Percentiles rank a stretch among this genome's conserved stretches.
Conservation (phyloP, 1,139 yeast species). For the Suhomyces ambrosiae region DNA sequence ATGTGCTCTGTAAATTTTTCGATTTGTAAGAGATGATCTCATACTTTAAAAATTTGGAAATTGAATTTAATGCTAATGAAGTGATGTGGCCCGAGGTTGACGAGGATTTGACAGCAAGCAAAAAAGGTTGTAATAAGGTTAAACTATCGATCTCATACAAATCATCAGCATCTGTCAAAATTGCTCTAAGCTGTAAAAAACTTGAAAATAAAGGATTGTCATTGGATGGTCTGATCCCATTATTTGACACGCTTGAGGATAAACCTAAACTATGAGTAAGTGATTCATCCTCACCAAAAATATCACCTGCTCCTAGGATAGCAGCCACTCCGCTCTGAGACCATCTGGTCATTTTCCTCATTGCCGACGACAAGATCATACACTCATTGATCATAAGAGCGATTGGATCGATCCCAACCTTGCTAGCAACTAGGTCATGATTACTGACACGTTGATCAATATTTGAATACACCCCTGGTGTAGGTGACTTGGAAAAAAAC, state of each 20-base stretch:
- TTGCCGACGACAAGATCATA: slow-evolving; percentile 80
- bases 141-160: slow-evolving; percentile 66
- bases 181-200: slow-evolving; percentile 75
- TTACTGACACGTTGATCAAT: no score
- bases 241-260: slow-evolving; percentile 21
- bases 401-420: slow-evolving; percentile 67
- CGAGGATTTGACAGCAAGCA: slow-evolving; percentile 82
- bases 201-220: slow-evolving; percentile 76
- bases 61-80: slow-evolving; percentile 73
- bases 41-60: slow-evolving; percentile 70
- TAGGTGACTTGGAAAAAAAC: slow-evolving; percentile 5
- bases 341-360: slow-evolving; percentile 86
- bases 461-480: slow-evolving; percentile 1
- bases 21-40: slow-evolving; percentile 51
- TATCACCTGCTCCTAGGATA: slow-evolving; percentile 64
- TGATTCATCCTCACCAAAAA: slow-evolving; percentile 38
- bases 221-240: slow-evolving; percentile 22
- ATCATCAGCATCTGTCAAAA: slow-evolving; percentile 58
- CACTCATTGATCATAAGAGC: slow-evolving; percentile 89
- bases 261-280: slow-evolving; percentile 30
- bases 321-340: slow-evolving; percentile 88
- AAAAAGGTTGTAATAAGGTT: slow-evolving; percentile 81
- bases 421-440: slow-evolving; percentile 2
- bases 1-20: slow-evolving; percentile 49
- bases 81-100: slow-evolving; percentile 87